phyloP scores from a whole-genome alignment of 2,329 filamentous ascomycete species.

The Aaosphaeria arxii region DNA sequence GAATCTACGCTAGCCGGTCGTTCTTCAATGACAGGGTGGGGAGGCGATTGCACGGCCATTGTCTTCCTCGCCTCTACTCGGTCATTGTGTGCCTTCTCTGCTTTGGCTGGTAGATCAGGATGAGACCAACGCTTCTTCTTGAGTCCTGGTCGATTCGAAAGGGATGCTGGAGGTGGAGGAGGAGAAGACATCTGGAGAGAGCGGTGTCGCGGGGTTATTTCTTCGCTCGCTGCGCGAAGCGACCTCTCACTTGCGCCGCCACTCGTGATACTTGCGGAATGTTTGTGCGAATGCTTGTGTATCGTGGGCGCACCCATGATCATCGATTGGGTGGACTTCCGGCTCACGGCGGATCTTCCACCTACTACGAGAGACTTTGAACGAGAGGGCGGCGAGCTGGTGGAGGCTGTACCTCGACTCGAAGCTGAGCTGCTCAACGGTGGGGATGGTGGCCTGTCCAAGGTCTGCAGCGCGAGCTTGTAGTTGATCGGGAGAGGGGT shows the following conservation, averaged over 20 bases:
- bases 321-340: slow-evolving; percentile 19
- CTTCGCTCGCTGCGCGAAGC: slow-evolving; percentile 28
- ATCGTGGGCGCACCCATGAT: slow-evolving; percentile 17
- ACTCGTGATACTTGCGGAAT: slow-evolving; percentile 23
- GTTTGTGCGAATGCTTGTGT: slow-evolving; percentile 13
- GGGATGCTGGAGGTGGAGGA: slow-evolving; percentile 19
- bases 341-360: slow-evolving; percentile 26
- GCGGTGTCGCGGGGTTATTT: slow-evolving; percentile 22
- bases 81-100: slow-evolving; percentile 34
- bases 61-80: slow-evolving; percentile 23
- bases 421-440: slow-evolving; percentile 20
- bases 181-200: slow-evolving; percentile 22
- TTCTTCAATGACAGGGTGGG: slow-evolving; percentile 60
- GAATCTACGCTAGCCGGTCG: slow-evolving; percentile 79
- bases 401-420: slow-evolving; percentile 16
- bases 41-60: slow-evolving; percentile 30
- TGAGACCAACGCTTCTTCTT: slow-evolving; percentile 40
- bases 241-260: slow-evolving; percentile 12
- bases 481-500: slow-evolving; percentile 40
- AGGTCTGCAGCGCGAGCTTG: slow-evolving; percentile 33
- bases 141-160: slow-evolving; percentile 26
- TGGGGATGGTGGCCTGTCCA: slow-evolving; percentile 19
- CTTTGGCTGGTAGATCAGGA: slow-evolving; percentile 39
- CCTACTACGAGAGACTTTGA: slow-evolving; percentile 28
- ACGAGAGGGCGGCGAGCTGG: slow-evolving; percentile 16